phyloP scores from a whole-genome alignment of 2,329 filamentous ascomycete genomes.

The Paramyrothecium roridum region DNA sequence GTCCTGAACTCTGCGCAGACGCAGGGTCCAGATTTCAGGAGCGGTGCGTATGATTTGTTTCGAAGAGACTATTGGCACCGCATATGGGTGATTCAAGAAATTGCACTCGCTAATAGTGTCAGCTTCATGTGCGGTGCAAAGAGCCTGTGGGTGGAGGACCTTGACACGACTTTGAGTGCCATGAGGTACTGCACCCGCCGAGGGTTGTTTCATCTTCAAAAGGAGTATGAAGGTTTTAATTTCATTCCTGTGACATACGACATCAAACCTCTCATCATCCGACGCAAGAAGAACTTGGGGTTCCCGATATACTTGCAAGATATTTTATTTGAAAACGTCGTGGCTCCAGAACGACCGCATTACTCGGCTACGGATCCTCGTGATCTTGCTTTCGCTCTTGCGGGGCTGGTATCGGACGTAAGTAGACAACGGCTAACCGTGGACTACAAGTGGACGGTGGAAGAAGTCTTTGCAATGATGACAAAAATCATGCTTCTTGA shows the following conservation, averaged over 20 bases:
- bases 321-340: slow-evolving; percentile 3
- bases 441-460: slow-evolving; percentile 7
- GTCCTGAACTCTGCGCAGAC: neutral
- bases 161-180: slow-evolving; percentile 7
- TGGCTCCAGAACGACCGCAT: slow-evolving; percentile 3
- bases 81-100: slow-evolving; percentile 7
- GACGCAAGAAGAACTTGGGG: neutral
- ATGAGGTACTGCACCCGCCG: neutral
- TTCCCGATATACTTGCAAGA: neutral
- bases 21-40: neutral
- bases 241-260: neutral
- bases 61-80: slow-evolving; percentile 6
- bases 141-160: slow-evolving; percentile 3
- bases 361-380: slow-evolving; percentile 16
- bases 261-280: neutral
- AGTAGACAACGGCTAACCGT: neutral
- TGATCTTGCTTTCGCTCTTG: slow-evolving; percentile 12
- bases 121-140: slow-evolving; percentile 5
- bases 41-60: slow-evolving; percentile 4
- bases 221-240: neutral
- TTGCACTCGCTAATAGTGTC: slow-evolving; percentile 2
- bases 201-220: neutral
- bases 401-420: slow-evolving; percentile 9
- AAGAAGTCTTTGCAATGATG: slow-evolving; percentile 5
- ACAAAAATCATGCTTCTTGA: slow-evolving; percentile 6